A percentile compares a stretch with the other conserved stretches of the same genome.
phyloP scores from a whole-genome alignment of 2,329 filamentous ascomycete genomes.

The Curvularia hawaiiensis region DNA sequence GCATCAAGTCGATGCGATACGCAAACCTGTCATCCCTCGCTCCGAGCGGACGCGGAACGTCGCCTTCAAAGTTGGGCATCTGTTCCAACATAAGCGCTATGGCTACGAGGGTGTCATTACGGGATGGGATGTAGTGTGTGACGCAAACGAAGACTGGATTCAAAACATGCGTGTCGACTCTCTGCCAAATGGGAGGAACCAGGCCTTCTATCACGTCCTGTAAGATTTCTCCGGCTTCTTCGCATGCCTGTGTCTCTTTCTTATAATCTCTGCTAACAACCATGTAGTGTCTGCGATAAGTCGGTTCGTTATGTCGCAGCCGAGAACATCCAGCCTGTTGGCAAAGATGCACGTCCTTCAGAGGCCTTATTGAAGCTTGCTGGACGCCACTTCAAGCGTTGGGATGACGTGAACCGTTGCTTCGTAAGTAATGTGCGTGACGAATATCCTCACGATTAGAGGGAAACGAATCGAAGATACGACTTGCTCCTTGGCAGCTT shows the following conservation, averaged over 20 bases:
- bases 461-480: too few relatives aligned
- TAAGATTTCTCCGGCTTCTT: slow-evolving; percentile 57
- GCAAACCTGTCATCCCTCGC: slow-evolving; percentile 47
- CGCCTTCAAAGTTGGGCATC: slow-evolving; percentile 67
- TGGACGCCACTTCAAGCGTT: slow-evolving; percentile 87
- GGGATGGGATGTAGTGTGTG: slow-evolving; percentile 77
- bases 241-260: background rate
- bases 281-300: slow-evolving; percentile 67
- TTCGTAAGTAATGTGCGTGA: slow-evolving; percentile 87
- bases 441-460: slow-evolving; percentile 82
- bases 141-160: slow-evolving; percentile 66
- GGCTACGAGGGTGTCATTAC: slow-evolving; percentile 80
- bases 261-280: background rate
- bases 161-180: slow-evolving; percentile 65
- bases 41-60: slow-evolving; percentile 23
- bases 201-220: slow-evolving; percentile 87
- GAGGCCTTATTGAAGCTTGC: slow-evolving; percentile 70
- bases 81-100: slow-evolving; percentile 84
- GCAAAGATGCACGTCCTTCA: slow-evolving; percentile 50
- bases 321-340: slow-evolving; percentile 70
- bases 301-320: slow-evolving; percentile 77
- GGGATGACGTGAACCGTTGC: slow-evolving; percentile 66
- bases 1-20: slow-evolving; percentile 61
- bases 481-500: background rate
- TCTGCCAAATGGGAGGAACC: slow-evolving; percentile 63